Base-by-base conservation (phyloP, 805 yeast genomes). In the Tetrapisispora pingtungensis region DNA sequence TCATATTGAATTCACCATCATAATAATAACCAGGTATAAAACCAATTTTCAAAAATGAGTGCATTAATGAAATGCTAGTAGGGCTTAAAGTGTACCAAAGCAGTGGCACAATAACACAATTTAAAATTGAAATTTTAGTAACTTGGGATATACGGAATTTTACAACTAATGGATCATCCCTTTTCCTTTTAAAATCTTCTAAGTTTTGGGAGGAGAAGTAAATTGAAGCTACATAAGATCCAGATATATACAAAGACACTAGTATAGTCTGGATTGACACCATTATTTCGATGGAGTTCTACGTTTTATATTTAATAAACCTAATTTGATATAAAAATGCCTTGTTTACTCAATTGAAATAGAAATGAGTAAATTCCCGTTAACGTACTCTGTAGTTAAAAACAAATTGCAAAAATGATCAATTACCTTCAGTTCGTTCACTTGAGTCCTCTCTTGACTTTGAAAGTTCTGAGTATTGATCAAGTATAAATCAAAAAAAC, bases 101-200 rank as follows among this genome's bases (percentile, higher is more conserved):
- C 4, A 55, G 14, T 7, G 63, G 59, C 2, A 61, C 47, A 8
- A 53, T 7, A 7, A 54, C 12, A 19, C 56, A 14, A 41, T 61
- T 59, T 13, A 54, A 12, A 5, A 45, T 6, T 26, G 48, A 43
- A 1, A 59, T 36, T 13, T 38, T 13, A 10, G 37, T 28, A 4
- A 61, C 47, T 6, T 52, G 51, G 14, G 41, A 42, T 49, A 61
- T 51, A 26, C 49, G 31, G 12, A 17, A 28, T 17, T 15, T 39
- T 24, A 52, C 47, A 10, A 49, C 55, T 37, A 49, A 36, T 5
- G 64, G 65, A 42, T 61, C 61, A 49, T 61, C 64, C 43, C 66
- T 48, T 12, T 57, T 56, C 12, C 49, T 48, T 35, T 49, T 53
- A 42, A 49, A 56, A 20, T 56, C 49, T 4, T 49, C 48, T 12